Evolutionary conservation across 2,329 filamentous ascomycete genomes (phyloP), one percentile per base, ranked within the genome.

Genomic region (Aureobasidium sp.): DNA sequence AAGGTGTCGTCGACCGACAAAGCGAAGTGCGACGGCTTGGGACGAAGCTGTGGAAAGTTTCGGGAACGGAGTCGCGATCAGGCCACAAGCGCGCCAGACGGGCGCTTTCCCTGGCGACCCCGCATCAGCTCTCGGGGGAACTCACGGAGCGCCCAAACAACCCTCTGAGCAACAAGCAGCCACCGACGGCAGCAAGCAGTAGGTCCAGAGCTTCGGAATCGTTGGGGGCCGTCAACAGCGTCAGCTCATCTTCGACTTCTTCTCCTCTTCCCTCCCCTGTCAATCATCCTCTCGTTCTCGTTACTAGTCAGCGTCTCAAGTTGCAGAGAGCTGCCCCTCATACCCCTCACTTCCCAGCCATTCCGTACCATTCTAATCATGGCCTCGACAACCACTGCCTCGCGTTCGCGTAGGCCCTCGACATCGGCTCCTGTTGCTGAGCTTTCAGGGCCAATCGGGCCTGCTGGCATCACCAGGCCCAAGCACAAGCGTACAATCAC

Each of bases 401-500:
- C 73, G 35, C 80, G 88, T 60, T 84, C 95, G 77, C 85, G 90
- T 62, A 86, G 81, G 61, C 89, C 87, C 55, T 95, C 89, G 17
- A 85, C 80, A 55, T 83, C 86, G 60, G 88, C 88, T 62, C 90
- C 90, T 41, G 84, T 96, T 62, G 81, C 87, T 59, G 89, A 95
- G 67, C 84, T 97, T 58, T 79, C 88, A 69, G 90, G 90, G 59
- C 85, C 88, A 16, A 82, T 96, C 54, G 86, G 86, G n/a, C 67
- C 67, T 34, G 89, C 90, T 35, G 85, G 84, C 37, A 91, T 94
- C 67, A 84, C 86, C 72, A 82, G 93, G 57, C 93, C 93, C 40
- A 98, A 97, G 75, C 93, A 98, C 75, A 96, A 89, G 78, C 83
- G 93, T 61, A 97, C 91, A n/a, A 87, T 88, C 60, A 98, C 93